phyloP scores from a whole-genome alignment of 2,329 filamentous ascomycete species.

The Penicillium fuscoglaucum region DNA sequence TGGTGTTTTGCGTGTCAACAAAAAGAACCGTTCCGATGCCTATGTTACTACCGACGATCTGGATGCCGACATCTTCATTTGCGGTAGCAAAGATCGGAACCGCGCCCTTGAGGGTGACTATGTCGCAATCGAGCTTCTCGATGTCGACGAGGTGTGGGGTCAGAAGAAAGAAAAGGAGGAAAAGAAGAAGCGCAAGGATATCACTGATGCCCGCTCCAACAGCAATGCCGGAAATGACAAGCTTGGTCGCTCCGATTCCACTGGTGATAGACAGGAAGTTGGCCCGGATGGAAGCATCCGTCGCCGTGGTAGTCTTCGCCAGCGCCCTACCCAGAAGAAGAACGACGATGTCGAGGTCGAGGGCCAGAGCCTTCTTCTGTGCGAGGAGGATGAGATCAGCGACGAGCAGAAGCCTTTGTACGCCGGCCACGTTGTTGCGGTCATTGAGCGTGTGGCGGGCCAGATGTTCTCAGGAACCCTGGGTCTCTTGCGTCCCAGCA shows the following conservation, averaged over 20 bases:
- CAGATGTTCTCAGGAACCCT: conserved; percentile 99
- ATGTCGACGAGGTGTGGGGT: conserved; percentile 97
- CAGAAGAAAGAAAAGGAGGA: conserved; percentile 99
- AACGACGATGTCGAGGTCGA: conserved; percentile 99
- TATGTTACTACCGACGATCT: conserved; percentile 94
- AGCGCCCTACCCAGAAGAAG: conserved; percentile 98
- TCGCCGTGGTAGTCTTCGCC: conserved; percentile 88
- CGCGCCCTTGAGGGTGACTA: conserved; percentile 93
- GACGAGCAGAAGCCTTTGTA: conserved; percentile 98
- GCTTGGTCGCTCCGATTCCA: conserved; percentile 59
- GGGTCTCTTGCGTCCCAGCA: conserved; percentile 89
- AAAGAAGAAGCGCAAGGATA: conserved; percentile 99
- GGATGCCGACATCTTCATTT: conserved; percentile 98
- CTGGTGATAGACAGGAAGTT: conserved; percentile 61
- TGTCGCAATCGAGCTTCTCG: conserved; percentile 91
- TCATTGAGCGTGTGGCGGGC: conserved; percentile 93
- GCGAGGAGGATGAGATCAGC: conserved; percentile 98
- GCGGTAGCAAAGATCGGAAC: conserved; percentile 97
- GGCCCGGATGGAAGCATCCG: conserved; percentile 80
- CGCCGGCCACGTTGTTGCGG: conserved; percentile 93
- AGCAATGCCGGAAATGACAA: conserved; percentile 70
- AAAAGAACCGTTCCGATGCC: conserved; percentile 98
- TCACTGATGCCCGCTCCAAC: conserved; percentile 82
- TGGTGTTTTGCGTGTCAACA: conserved; percentile 96
- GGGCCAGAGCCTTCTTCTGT: conserved; percentile 91